phyloP scores from a whole-genome alignment of 176 grass and related monocot species.

The Carex parvula region DNA sequence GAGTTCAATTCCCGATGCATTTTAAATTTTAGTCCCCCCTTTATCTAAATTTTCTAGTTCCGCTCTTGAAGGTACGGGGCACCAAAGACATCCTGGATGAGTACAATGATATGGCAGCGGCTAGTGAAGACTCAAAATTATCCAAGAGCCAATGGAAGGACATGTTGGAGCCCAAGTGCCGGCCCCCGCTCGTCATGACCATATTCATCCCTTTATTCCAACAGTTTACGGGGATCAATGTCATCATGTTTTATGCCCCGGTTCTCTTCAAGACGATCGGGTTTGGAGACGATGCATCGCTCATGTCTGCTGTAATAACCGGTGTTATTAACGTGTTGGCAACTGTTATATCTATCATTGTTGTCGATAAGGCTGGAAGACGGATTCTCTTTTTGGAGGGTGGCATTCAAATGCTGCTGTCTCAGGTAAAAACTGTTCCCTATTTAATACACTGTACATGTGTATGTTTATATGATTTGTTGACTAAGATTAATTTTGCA shows the following conservation, averaged over 20 bases:
- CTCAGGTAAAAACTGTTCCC: neutral
- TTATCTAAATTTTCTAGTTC: no score
- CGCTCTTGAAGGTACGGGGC: neutral
- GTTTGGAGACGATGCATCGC: slow-evolving; percentile 8
- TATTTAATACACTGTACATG: neutral
- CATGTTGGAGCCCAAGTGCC: neutral
- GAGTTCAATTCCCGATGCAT: no score
- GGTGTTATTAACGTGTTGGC: slow-evolving; percentile 10
- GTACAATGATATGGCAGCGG: neutral
- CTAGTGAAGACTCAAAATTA: slow-evolving; percentile 4
- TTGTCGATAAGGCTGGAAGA: slow-evolving; percentile 14
- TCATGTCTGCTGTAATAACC: slow-evolving; percentile 23
- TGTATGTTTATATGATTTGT: neutral
- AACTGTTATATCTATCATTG: slow-evolving; percentile 12
- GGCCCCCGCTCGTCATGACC: slow-evolving; percentile 3
- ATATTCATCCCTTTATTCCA: slow-evolving; percentile 19
- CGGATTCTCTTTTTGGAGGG: slow-evolving; percentile 20
- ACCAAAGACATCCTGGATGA: slow-evolving; percentile 10
- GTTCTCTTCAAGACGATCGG: slow-evolving; percentile 24
- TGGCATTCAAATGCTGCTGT: slow-evolving; percentile 16
- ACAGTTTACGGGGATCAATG: slow-evolving; percentile 37
- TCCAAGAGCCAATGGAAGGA: slow-evolving; percentile 22
- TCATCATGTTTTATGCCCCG: slow-evolving; percentile 27
- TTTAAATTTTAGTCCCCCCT: no score
- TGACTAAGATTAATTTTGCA: neutral